Evolutionary conservation across 345 rosid genomes (phyloP).

Genomic region (Populus deltoides): DNA sequence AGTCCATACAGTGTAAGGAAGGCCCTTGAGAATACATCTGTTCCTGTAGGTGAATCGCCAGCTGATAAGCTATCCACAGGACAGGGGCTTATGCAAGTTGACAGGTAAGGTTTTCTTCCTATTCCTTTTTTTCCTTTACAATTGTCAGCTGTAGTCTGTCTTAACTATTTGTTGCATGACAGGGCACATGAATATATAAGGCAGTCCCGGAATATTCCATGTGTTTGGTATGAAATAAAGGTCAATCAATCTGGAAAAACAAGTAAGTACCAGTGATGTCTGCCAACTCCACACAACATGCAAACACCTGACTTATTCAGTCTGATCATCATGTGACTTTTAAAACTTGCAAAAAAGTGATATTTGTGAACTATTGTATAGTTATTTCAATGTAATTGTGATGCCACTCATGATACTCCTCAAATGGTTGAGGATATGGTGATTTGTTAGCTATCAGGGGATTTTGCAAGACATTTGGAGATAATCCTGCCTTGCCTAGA

Average conservation of each 20-base stretch:
- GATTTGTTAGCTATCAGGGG: background rate
- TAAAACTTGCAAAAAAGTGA: background rate
- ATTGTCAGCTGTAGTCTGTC: slow-evolving; percentile 7
- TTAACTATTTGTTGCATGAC: slow-evolving; percentile 27
- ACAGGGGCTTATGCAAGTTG: slow-evolving; percentile 97
- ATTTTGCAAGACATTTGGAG: background rate
- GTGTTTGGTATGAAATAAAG: slow-evolving; percentile 68
- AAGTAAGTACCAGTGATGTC: slow-evolving; percentile 44
- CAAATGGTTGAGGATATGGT: background rate
- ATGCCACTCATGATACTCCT: background rate
- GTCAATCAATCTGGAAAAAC: slow-evolving; percentile 74
- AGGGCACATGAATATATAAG: slow-evolving; percentile 84
- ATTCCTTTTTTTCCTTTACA: slow-evolving; percentile 1
- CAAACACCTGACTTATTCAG: background rate
- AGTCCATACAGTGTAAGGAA: slow-evolving; percentile 84
- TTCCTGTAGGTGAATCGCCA: slow-evolving; percentile 63
- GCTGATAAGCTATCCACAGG: slow-evolving; percentile 90
- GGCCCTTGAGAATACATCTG: slow-evolving; percentile 86
- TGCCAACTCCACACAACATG: background rate
- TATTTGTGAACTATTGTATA: background rate
- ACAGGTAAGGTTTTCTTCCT: slow-evolving; percentile 55
- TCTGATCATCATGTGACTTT: background rate
- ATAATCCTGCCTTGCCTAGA: background rate
- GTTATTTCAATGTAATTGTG: background rate
- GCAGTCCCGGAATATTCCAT: slow-evolving; percentile 50